A percentile compares a stretch with the other conserved stretches of the same genome.
Evolutionary conservation across 2,329 filamentous ascomycete species (phyloP).

Genomic region (Trichoderma semiorbis): DNA sequence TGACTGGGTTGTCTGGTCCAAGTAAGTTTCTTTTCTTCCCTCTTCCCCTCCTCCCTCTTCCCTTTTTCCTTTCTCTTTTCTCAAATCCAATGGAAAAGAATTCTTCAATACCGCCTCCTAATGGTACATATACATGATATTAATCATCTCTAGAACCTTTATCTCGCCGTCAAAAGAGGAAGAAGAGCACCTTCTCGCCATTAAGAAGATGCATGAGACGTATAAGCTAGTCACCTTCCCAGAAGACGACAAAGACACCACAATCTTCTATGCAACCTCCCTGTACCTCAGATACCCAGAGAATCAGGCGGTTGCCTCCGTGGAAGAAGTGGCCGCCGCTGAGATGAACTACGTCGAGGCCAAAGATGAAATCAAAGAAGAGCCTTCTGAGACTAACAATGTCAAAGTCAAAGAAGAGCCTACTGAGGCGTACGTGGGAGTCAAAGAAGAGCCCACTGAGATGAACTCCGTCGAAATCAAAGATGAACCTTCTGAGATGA

Average conservation of each 20-base stretch:
- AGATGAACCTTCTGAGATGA: not conserved
- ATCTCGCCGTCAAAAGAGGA: not conserved
- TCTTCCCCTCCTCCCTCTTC: too few species aligned
- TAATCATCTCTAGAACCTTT: not conserved
- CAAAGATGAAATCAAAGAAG: too few species aligned
- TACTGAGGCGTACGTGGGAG: not conserved
- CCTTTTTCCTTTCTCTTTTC: not conserved
- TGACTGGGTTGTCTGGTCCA: constrained; percentile 48
- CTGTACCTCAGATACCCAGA: constrained; percentile 14
- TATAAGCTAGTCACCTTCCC: constrained; percentile 23
- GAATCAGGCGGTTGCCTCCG: not conserved
- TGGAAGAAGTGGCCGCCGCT: not conserved
- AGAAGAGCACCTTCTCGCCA: not conserved
- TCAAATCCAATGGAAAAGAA: not conserved
- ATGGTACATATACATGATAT: not conserved
- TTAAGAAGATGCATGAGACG: constrained; percentile 20
- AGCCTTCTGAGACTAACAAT: too few species aligned
- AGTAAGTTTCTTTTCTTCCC: constrained; percentile 33
- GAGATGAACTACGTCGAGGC: too few species aligned
- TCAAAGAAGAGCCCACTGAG: too few species aligned
- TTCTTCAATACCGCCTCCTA: not conserved
- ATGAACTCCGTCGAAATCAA: not conserved
- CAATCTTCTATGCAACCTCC: constrained; percentile 23
- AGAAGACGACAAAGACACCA: not conserved
- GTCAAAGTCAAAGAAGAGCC: not conserved